phyloP scores from a whole-genome alignment of 1,284 basidiomycete genomes.

The Trametes versicolor region DNA sequence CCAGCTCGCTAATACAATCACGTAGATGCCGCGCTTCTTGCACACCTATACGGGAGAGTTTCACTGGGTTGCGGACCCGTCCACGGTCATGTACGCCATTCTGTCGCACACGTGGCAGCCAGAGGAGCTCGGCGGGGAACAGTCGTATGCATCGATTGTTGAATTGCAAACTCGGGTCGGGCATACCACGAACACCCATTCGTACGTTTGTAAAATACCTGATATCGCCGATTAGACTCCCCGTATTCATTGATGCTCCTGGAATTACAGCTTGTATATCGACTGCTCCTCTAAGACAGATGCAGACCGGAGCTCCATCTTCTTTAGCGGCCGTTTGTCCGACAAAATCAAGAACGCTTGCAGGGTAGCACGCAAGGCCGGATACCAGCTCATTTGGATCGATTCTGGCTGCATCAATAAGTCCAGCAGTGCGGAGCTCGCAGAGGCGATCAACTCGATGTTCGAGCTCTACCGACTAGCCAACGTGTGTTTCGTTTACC shows the following conservation, averaged over 20 bases:
- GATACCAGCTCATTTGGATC: constrained; percentile 2
- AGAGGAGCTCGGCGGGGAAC: not conserved
- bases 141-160: not conserved
- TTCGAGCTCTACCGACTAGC: not conserved
- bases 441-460: not conserved
- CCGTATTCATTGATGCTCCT: too few species aligned
- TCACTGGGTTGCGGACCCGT: not conserved
- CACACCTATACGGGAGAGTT: not conserved
- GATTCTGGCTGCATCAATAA: not conserved
- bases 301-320: not conserved
- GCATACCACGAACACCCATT: too few species aligned
- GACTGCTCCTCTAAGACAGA: too few species aligned
- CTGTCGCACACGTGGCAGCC: constrained; percentile 3
- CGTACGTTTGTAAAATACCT: too few species aligned
- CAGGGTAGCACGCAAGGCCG: not conserved
- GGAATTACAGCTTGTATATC: too few species aligned
- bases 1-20: not conserved
- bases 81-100: not conserved
- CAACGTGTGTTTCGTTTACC: not conserved
- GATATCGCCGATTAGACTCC: too few species aligned
- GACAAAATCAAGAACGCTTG: not conserved
- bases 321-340: not conserved
- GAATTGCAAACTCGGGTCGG: not conserved
- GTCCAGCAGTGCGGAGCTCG: not conserved
- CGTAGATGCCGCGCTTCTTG: constrained; percentile 1